phyloP scores from a whole-genome alignment of 495 filamentous ascomycete genomes.

The Podospora conica region DNA sequence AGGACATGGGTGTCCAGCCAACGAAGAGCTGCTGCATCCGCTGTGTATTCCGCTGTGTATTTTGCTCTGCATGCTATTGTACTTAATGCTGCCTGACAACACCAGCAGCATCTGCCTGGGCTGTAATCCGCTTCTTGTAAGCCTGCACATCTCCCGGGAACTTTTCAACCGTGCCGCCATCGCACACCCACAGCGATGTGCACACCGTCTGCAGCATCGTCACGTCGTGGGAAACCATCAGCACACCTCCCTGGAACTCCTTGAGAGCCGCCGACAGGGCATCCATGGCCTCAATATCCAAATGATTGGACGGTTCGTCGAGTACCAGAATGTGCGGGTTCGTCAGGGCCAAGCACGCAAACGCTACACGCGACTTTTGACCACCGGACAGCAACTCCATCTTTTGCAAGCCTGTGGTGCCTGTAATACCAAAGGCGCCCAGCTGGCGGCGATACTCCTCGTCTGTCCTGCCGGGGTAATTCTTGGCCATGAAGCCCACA shows the following conservation, averaged over 20 bases:
- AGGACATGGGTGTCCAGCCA: background rate
- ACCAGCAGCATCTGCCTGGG: conserved; percentile 81
- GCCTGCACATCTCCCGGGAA: conserved; percentile 93
- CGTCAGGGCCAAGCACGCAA: conserved; percentile 83
- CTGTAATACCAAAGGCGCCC: conserved; percentile 96
- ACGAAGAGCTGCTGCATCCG: background rate
- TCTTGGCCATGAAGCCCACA: conserved; percentile 92
- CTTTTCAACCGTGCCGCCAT: conserved; percentile 90
- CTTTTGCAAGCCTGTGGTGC: conserved; percentile 92
- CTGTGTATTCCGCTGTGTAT: background rate
- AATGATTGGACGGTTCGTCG: conserved; percentile 95
- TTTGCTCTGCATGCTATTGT: background rate
- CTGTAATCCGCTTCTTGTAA: conserved; percentile 93
- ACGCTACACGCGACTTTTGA: conserved; percentile 97
- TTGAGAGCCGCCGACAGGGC: conserved; percentile 76
- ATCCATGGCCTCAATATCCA: conserved; percentile 99
- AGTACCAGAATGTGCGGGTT: conserved; percentile 97
- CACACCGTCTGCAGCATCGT: conserved; percentile 96
- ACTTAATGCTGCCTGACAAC: conserved; percentile 58
- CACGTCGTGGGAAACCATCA: conserved; percentile 99
- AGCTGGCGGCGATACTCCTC: conserved; percentile 96
- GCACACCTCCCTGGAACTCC: conserved; percentile 85
- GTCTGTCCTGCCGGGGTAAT: conserved; percentile 82
- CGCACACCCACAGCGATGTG: conserved; percentile 91
- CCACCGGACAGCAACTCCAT: conserved; percentile 93